Evolutionary conservation across 176 grass and related monocot species (phyloP), one percentile per base, ranked within the genome.

Genomic region (Aegilops sharonensis): DNA sequence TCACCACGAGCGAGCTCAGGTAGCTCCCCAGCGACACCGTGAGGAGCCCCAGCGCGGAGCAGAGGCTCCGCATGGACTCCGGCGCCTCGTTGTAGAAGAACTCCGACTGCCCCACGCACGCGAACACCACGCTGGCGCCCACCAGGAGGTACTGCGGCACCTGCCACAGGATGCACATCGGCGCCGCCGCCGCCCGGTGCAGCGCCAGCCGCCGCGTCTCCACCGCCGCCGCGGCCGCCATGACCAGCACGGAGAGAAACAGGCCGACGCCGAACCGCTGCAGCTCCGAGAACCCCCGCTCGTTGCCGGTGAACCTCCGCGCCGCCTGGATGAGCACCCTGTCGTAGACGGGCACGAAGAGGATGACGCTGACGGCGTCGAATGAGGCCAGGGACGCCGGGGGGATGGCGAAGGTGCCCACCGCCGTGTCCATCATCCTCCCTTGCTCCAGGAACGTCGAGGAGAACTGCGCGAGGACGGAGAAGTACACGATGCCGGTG

Each of bases 371-470:
- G 35, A 92, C 84, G 18, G 88, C 88, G 77, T 97, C 95, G 59
- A 94, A 94, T n/a, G 88, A 92, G 3, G 90, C 89, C 23, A 97
- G 86, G 68, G 95, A 97, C 42, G 95, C 95, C 11, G 95, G 88
- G 5, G 95, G 95, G 42, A 97, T 89, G 67, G 87, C 64, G 73
- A 97, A 88, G 30, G 81, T 50, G 36, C 90, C 90, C 27, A 97
- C 63, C 15, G 0, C 21, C 43, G 60, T 86, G 84, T 94, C 64
- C 78, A 97, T 85, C 29, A 83, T 85, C 86, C 91, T 91, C 20
- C 92, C 95, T 78, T 97, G 95, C 56, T 97, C 95, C 36, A 97
- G 72, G 78, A 94, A 97, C 84, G 93, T 97, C 10, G 90, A 89
- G 23, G 94, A 97, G 66, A 88, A 94, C 80, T 97, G 95, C 59